Percentiles rank a stretch among this genome's conserved stretches.
Conservation (phyloP, 192 early-diverging fungal genomes). For the Entomortierella chlamydospora region DNA sequence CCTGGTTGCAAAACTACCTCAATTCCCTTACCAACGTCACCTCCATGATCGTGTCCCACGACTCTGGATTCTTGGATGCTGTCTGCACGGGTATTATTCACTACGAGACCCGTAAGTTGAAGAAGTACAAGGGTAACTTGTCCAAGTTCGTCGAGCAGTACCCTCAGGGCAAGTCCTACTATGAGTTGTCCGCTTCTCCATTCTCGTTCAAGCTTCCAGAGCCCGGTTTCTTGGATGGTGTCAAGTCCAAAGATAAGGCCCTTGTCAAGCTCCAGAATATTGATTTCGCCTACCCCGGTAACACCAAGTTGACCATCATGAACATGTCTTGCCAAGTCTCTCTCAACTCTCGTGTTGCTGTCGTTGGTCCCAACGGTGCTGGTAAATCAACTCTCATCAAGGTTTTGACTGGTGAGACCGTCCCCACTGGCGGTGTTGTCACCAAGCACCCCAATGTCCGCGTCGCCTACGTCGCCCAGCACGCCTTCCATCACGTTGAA, state of each 20-base stretch:
- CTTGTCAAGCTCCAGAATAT: conserved; percentile 82
- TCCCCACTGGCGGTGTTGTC: conserved; percentile 77
- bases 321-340: conserved; percentile 75
- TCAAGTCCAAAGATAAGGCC: conserved; percentile 80
- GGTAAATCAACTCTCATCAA: conserved; percentile 65
- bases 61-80: conserved; percentile 83
- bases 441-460: conserved; percentile 88
- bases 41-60: conserved; percentile 88
- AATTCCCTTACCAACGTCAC: conserved; percentile 75
- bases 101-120: conserved; percentile 83
- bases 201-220: conserved; percentile 79
- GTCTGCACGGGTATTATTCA: conserved; percentile 87
- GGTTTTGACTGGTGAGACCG: conserved; percentile 82
- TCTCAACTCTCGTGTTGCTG: conserved; percentile 80
- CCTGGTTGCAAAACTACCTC: conserved; percentile 78
- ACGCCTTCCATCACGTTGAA: conserved; percentile 90
- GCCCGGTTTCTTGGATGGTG: conserved; percentile 78
- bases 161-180: conserved; percentile 80
- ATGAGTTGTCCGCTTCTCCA: conserved; percentile 70
- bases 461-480: conserved; percentile 87
- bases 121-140: conserved; percentile 82
- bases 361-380: conserved; percentile 72
- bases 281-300: conserved; percentile 78
- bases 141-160: conserved; percentile 80
- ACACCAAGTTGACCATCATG: conserved; percentile 66